Percentiles rank a stretch among this genome's conserved stretches.
These are phyloP conservation scores for Fusarium sp. DNA, from an alignment of 2,329 filamentous ascomycete species.

Conservation along the genomic window DNA sequence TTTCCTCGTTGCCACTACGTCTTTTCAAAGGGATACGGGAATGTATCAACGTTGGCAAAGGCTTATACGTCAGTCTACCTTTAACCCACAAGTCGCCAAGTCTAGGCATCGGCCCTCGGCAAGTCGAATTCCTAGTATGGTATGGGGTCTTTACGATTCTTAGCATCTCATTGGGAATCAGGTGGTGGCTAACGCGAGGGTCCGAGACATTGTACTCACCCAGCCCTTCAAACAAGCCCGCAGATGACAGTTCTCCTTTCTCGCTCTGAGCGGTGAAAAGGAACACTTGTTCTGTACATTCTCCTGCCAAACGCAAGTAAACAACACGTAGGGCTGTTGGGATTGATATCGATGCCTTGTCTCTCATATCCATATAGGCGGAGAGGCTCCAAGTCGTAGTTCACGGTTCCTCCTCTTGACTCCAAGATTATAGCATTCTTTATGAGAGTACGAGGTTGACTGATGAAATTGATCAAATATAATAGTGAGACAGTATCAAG, in stretches of 20 bases:
- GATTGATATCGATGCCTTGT: too few relatives aligned
- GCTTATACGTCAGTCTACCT: conserved; percentile 7
- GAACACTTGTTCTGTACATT: too few relatives aligned
- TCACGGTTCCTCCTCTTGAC: background rate
- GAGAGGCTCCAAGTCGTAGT: too few relatives aligned
- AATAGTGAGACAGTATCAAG: conserved; percentile 21
- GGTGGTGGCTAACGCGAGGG: conserved; percentile 8
- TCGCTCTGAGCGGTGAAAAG: background rate
- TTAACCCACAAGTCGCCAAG: conserved; percentile 1
- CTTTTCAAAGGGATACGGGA: background rate
- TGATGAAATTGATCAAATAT: background rate
- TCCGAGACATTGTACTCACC: conserved; percentile 30
- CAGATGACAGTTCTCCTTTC: background rate
- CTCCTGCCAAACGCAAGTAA: too few relatives aligned
- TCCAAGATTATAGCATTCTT: conserved; percentile 12
- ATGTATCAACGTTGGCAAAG: background rate
- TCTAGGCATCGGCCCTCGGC: conserved; percentile 24
- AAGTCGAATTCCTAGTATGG: background rate
- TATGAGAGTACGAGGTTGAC: background rate
- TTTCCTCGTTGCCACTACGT: background rate
- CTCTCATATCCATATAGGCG: too few relatives aligned
- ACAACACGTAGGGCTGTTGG: too few relatives aligned
- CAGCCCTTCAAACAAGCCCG: conserved; percentile 8
- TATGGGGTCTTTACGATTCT: background rate
- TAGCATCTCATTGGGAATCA: background rate